phyloP scores from a whole-genome alignment of 2,329 filamentous ascomycete species.

The Anisogramma anomala region DNA sequence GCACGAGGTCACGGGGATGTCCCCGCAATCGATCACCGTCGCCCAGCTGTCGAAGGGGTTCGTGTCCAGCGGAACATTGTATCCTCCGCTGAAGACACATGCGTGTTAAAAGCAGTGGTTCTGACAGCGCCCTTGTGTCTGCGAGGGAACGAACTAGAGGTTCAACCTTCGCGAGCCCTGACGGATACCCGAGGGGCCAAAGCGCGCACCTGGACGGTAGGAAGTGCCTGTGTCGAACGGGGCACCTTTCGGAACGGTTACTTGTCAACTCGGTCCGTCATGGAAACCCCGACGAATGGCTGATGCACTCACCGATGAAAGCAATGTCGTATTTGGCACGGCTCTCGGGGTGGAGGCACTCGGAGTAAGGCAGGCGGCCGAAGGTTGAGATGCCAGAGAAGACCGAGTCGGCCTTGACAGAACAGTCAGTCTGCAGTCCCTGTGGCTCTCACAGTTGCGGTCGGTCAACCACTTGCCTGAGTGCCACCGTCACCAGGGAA shows the following conservation, averaged over 20 bases:
- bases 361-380: slow-evolving; percentile 64
- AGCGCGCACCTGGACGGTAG: slow-evolving; percentile 72
- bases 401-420: slow-evolving; percentile 62
- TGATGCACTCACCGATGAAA: slow-evolving; percentile 52
- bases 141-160: slow-evolving; percentile 56
- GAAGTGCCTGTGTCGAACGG: slow-evolving; percentile 82
- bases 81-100: slow-evolving; percentile 54
- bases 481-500: slow-evolving; percentile 75
- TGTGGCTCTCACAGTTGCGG: slow-evolving; percentile 1
- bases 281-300: not conserved
- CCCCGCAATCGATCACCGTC: slow-evolving; percentile 69
- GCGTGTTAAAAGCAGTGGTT: slow-evolving; percentile 23
- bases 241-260: slow-evolving; percentile 39
- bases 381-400: slow-evolving; percentile 85
- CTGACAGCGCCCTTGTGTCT: not conserved
- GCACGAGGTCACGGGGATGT: slow-evolving; percentile 75
- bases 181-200: slow-evolving; percentile 73
- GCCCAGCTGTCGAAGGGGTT: slow-evolving; percentile 78
- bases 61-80: slow-evolving; percentile 68
- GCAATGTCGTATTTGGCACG: slow-evolving; percentile 72
- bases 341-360: slow-evolving; percentile 55
- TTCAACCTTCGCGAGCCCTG: slow-evolving; percentile 79
- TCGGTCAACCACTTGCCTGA: slow-evolving; percentile 41
- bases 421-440: slow-evolving; percentile 1
- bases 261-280: not conserved